A percentile compares a stretch with the other conserved stretches of the same genome.
Evolutionary conservation across 2,329 filamentous ascomycete genomes (phyloP).

Genomic region (Curvularia hawaiiensis): DNA sequence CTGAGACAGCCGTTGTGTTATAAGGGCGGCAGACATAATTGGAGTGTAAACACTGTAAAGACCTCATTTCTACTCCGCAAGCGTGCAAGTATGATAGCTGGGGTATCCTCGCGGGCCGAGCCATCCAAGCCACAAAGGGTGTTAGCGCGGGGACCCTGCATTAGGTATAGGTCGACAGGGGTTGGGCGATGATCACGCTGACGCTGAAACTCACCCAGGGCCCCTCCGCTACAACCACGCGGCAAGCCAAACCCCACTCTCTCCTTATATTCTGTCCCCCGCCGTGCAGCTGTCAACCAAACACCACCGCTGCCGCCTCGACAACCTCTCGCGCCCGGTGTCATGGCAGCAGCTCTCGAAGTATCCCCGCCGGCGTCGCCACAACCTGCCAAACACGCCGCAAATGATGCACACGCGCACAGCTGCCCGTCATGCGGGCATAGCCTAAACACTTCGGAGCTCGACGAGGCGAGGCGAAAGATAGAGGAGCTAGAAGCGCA

Average conservation of each 20-base stretch:
- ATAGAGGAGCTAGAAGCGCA: slow-evolving; percentile 69
- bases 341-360: slow-evolving; percentile 28
- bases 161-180: slow-evolving; percentile 7
- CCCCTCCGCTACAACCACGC: slow-evolving; percentile 7
- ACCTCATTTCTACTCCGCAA: too few species aligned
- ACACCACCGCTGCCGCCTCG: not conserved
- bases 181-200: slow-evolving; percentile 8
- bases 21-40: too few species aligned
- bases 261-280: slow-evolving; percentile 3
- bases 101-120: slow-evolving; percentile 1
- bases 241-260: slow-evolving; percentile 7
- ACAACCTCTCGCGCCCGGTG: not conserved
- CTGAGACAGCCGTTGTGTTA: too few species aligned
- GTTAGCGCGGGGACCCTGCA: slow-evolving; percentile 17
- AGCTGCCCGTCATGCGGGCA: slow-evolving; percentile 44
- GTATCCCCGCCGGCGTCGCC: slow-evolving; percentile 28
- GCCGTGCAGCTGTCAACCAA: not conserved
- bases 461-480: slow-evolving; percentile 29
- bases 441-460: slow-evolving; percentile 20
- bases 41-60: too few species aligned
- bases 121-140: not conserved
- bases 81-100: not conserved
- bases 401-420: slow-evolving; percentile 20
- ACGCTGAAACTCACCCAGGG: slow-evolving; percentile 15
- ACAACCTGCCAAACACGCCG: slow-evolving; percentile 26